Percentiles rank a stretch among this genome's conserved stretches.
phyloP scores from a whole-genome alignment of 805 yeast genomes.

The Starmerella geochares region DNA sequence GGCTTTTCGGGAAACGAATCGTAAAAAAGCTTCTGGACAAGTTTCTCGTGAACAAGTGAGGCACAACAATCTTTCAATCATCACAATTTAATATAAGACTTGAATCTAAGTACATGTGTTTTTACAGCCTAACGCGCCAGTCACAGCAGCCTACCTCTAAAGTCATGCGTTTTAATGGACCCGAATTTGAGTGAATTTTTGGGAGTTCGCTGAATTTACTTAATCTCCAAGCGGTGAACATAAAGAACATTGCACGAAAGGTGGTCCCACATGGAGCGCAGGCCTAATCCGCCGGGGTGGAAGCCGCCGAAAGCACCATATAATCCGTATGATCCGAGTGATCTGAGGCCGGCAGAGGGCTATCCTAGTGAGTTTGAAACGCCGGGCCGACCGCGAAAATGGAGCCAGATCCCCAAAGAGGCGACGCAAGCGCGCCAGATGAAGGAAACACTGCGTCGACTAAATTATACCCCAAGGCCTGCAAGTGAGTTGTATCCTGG shows the following conservation, averaged over 20 bases:
- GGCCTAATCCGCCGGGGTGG: constrained; percentile 75
- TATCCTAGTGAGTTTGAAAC: constrained; percentile 71
- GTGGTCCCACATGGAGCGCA: constrained; percentile 38
- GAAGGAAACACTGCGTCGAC: constrained; percentile 59
- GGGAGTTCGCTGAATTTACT: not conserved
- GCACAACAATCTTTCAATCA: no score
- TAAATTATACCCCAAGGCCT: constrained; percentile 73
- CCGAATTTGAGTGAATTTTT: no score
- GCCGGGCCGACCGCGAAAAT: constrained; percentile 51
- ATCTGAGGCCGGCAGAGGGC: constrained; percentile 68
- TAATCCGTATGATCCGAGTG: constrained; percentile 74
- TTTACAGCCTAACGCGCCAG: no score
- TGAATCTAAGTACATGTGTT: no score
- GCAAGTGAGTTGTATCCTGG: constrained; percentile 66
- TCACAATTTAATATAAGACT: no score
- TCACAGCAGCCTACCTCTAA: no score
- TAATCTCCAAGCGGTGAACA: no score
- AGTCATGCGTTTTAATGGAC: no score
- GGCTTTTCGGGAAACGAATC: no score
- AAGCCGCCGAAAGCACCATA: constrained; percentile 72
- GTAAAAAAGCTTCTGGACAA: no score
- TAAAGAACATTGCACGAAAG: not conserved
- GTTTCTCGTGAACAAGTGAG: no score
- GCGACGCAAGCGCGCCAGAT: constrained; percentile 59
- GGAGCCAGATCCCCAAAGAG: constrained; percentile 50